These are phyloP conservation scores for Talaromyces sp. DNA, from an alignment of 2,329 filamentous ascomycete species.

Conservation along the genomic window DNA sequence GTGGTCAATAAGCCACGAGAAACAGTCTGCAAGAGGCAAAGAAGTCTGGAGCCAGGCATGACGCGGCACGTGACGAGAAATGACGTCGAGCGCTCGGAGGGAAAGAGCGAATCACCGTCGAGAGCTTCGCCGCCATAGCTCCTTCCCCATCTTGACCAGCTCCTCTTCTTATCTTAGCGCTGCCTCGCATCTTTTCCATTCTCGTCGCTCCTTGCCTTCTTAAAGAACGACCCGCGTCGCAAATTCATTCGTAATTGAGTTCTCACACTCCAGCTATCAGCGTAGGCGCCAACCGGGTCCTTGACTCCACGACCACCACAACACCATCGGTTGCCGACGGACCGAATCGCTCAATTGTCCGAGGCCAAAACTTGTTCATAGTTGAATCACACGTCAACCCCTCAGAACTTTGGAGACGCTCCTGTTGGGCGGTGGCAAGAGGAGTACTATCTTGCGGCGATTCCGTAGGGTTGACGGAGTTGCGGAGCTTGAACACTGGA, in stretches of 20 bases:
- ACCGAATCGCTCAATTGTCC: background rate
- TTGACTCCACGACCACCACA: background rate
- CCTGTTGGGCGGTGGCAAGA: too few species aligned
- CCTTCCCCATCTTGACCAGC: background rate
- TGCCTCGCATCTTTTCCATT: background rate
- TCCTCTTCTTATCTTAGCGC: background rate
- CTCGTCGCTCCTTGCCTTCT: background rate
- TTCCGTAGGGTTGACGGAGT: too few species aligned
- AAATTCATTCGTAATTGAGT: too few species aligned
- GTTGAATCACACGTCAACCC: too few species aligned
- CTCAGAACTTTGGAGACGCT: too few species aligned
- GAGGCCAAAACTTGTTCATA: background rate
- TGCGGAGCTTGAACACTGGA: too few species aligned
- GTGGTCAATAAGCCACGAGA: background rate
- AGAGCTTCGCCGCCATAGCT: background rate
- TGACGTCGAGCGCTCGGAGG: constrained; percentile 10
- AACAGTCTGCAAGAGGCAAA: background rate
- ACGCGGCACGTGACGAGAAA: constrained; percentile 8
- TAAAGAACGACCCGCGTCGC: background rate
- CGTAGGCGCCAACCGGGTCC: background rate
- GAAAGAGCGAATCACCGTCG: constrained; percentile 7
- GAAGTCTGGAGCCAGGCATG: background rate
- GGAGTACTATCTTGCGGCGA: too few species aligned
- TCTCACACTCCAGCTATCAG: background rate
- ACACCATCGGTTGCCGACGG: background rate